These are phyloP conservation scores for Musa itinerans DNA, from an alignment of 176 grass and related monocot genomes.

Conservation along the genomic window DNA sequence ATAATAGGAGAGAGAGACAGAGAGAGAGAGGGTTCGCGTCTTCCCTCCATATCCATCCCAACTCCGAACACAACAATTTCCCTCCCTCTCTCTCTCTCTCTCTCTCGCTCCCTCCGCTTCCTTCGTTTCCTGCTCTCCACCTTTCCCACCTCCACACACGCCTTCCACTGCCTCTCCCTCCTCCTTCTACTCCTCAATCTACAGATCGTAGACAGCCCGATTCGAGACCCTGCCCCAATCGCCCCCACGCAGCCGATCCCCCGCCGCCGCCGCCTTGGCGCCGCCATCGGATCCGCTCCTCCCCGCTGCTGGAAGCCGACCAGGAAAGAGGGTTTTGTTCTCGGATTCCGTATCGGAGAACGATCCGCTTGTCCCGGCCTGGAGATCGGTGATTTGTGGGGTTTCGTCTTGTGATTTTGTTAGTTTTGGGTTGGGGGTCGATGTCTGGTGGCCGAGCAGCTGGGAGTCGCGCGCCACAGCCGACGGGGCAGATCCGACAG, in stretches of 20 bases:
- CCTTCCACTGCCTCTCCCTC: neutral
- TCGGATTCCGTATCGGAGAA: neutral
- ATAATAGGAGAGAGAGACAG: neutral
- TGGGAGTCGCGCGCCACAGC: neutral
- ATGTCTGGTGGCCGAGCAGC: constrained; percentile 2
- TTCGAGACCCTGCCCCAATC: neutral
- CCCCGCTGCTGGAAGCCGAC: neutral
- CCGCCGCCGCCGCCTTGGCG: neutral
- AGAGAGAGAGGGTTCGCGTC: neutral
- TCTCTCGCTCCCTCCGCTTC: neutral
- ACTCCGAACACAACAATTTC: constrained; percentile 9
- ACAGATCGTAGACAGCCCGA: neutral
- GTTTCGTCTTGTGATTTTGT: neutral
- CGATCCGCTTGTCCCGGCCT: neutral
- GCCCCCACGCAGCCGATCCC: neutral
- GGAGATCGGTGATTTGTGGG: neutral
- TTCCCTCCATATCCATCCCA: constrained; percentile 11
- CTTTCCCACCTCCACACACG: neutral
- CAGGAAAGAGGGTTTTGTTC: neutral
- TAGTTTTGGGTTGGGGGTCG: neutral
- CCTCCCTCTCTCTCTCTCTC: neutral
- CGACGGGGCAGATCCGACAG: neutral
- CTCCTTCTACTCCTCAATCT: neutral
- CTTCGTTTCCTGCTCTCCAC: neutral
- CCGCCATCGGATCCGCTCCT: neutral